phyloP scores from a whole-genome alignment of 495 filamentous ascomycete species.

The Hypoxylon fuscum region DNA sequence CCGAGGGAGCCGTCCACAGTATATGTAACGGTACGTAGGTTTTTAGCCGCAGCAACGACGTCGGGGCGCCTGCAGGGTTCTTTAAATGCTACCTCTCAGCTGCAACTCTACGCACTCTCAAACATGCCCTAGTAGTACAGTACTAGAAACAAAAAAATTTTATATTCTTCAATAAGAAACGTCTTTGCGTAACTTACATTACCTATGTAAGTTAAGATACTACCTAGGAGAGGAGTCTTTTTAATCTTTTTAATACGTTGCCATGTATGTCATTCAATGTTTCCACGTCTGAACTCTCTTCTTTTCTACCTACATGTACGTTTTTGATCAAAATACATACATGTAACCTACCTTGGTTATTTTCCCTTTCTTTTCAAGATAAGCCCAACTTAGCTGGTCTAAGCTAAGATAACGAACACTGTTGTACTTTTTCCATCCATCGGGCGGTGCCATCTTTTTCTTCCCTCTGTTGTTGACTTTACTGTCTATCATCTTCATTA shows the following conservation, averaged over 20 bases:
- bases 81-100: not conserved
- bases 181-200: no score
- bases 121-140: not conserved
- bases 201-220: no score
- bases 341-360: not conserved
- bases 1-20: not conserved
- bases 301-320: not conserved
- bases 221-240: no score
- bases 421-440: not conserved
- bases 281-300: not conserved
- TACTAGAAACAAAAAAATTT: not conserved
- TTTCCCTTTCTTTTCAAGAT: not conserved
- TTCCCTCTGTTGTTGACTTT: no score
- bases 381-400: not conserved
- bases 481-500: no score
- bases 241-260: not conserved
- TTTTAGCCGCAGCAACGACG: slow-evolving; percentile 1
- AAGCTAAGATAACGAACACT: not conserved
- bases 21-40: not conserved
- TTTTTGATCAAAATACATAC: not conserved
- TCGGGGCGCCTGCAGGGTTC: not conserved
- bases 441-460: no score
- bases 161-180: no score
- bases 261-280: no score
- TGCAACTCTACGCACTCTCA: not conserved